Evolutionary conservation across 2,329 filamentous ascomycete species (phyloP).

Genomic region (Colletotrichum caudatum): DNA sequence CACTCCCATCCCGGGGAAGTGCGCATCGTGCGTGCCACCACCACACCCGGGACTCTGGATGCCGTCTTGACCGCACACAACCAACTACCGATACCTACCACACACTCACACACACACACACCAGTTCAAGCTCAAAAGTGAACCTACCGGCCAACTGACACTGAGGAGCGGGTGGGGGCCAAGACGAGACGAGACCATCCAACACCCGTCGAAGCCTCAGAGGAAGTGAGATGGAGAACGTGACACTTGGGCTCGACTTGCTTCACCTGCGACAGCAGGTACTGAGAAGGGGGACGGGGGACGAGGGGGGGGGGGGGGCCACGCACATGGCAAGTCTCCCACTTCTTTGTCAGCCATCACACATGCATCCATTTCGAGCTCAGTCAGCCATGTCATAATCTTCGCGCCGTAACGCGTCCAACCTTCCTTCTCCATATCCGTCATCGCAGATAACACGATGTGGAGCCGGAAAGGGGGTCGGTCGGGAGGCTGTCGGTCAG

Average conservation of each 20-base stretch:
- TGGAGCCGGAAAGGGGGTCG: no score
- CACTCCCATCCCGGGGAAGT: not conserved
- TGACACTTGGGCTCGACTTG: not conserved
- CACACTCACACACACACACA: not conserved
- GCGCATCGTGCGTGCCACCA: not conserved
- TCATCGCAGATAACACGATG: not conserved
- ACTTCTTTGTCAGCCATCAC: not conserved
- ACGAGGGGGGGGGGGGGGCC: no score
- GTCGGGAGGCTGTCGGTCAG: no score
- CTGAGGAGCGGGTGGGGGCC: not conserved
- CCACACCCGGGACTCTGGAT: not conserved
- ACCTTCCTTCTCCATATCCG: not conserved
- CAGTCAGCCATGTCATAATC: not conserved
- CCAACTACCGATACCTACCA: no score
- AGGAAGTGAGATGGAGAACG: not conserved
- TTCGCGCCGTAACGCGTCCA: not conserved
- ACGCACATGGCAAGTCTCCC: not conserved
- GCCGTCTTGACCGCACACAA: not conserved
- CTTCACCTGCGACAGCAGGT: not conserved
- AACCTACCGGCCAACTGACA: not conserved
- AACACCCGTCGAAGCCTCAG: not conserved
- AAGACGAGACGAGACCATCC: not conserved
- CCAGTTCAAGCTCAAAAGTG: not conserved
- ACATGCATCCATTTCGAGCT: not conserved
- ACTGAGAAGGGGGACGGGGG: not conserved